Evolutionary conservation across 257 asterid species (phyloP).

Genomic region (Phtheirospermum japonicum): DNA sequence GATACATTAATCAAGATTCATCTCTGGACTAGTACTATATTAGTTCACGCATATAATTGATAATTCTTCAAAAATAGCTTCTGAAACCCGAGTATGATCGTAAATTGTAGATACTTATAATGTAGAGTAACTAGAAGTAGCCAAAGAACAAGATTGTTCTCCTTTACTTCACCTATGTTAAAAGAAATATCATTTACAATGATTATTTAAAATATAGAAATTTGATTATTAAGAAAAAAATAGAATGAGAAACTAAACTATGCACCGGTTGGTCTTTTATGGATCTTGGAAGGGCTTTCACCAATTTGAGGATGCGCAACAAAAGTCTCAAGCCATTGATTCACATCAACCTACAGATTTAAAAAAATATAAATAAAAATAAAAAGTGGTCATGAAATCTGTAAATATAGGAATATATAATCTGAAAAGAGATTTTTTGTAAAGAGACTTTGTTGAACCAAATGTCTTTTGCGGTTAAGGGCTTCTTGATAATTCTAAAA

Average conservation of each 20-base stretch:
- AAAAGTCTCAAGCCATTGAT: slow-evolving; percentile 95
- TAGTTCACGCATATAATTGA: background rate
- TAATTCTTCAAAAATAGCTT: background rate
- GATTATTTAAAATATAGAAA: background rate
- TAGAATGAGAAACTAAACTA: slow-evolving; percentile 41
- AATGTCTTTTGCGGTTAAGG: slow-evolving; percentile 60
- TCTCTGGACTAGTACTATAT: background rate
- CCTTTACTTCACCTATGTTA: slow-evolving; percentile 88
- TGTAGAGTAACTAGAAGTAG: slow-evolving; percentile 71
- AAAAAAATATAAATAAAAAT: too few species aligned
- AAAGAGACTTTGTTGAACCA: slow-evolving; percentile 79
- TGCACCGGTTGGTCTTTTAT: slow-evolving; percentile 59
- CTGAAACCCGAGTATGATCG: too few species aligned
- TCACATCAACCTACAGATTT: slow-evolving; percentile 72
- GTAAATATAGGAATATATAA: background rate
- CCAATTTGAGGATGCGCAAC: slow-evolving; percentile 96
- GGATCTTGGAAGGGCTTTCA: slow-evolving; percentile 40
- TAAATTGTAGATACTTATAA: slow-evolving; percentile 54
- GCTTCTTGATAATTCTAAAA: too few species aligned
- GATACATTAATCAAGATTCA: background rate
- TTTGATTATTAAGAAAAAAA: too few species aligned
- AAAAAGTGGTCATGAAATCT: background rate
- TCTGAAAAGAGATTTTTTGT: slow-evolving; percentile 6
- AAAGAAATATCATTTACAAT: slow-evolving; percentile 8
- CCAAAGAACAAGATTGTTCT: slow-evolving; percentile 87